These are phyloP conservation scores for Magnusiomyces suaveolens DNA, from an alignment of 1,139 yeast genomes.

Conservation along the genomic window DNA sequence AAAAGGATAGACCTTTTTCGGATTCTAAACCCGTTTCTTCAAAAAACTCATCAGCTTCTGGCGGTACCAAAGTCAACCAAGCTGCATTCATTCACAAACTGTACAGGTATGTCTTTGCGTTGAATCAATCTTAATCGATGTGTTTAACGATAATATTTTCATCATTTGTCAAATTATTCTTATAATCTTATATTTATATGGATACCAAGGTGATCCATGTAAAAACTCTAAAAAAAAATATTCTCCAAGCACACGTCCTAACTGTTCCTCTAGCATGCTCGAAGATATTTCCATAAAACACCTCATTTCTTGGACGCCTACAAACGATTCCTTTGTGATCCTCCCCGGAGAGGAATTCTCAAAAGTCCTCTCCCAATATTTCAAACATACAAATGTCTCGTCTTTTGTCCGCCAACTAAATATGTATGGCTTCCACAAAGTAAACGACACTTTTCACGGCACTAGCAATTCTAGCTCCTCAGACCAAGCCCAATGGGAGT, in stretches of 20 bases:
- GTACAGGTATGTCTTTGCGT: constrained; percentile 27
- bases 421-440: constrained; percentile 97
- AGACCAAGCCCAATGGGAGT: constrained; percentile 56
- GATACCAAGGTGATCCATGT: too few relatives aligned
- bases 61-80: constrained; percentile 33
- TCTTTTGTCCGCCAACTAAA: constrained; percentile 91
- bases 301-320: constrained; percentile 72
- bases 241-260: too few relatives aligned
- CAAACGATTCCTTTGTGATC: constrained; percentile 39
- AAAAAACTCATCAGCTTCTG: constrained; percentile 23
- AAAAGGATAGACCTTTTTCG: neutral
- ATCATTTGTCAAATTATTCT: neutral
- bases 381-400: constrained; percentile 91
- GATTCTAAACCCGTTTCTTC: neutral
- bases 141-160: neutral
- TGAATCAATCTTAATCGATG: neutral
- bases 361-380: constrained; percentile 72
- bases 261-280: constrained; percentile 35
- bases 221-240: too few relatives aligned
- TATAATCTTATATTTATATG: too few relatives aligned
- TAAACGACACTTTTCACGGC: constrained; percentile 27
- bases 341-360: constrained; percentile 38
- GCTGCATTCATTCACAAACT: constrained; percentile 54
- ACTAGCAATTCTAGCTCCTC: constrained; percentile 16
- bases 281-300: constrained; percentile 43